A percentile compares a stretch with the other conserved stretches of the same genome.
Conservation (phyloP, 73 alveolate genomes). For the Tetrahymena thermophila region DNA sequence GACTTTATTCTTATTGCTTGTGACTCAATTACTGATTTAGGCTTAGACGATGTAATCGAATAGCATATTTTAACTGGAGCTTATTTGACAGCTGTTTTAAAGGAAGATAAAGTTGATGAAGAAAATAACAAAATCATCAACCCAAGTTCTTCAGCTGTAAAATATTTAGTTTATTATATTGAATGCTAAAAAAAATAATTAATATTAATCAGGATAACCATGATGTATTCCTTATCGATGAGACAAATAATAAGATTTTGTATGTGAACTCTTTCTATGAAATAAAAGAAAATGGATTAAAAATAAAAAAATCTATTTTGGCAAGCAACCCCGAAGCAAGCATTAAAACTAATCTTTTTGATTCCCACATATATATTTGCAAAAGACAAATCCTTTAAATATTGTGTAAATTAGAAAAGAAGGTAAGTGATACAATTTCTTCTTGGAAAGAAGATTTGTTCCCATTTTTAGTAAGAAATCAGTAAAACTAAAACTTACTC, state of each 20-base stretch:
- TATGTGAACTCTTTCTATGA: background rate
- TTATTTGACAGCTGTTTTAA: background rate
- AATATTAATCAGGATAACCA: background rate
- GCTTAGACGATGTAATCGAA: background rate
- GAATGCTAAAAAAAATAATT: background rate
- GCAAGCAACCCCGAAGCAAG: background rate
- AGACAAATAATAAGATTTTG: background rate
- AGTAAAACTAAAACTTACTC: constrained; percentile 6
- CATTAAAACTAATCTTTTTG: constrained; percentile 28
- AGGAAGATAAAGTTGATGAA: background rate
- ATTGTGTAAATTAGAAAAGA: background rate
- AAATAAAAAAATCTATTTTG: background rate
- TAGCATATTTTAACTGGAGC: background rate
- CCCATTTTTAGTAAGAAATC: constrained; percentile 5
- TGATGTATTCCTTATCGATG: background rate
- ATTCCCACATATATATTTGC: constrained; percentile 31
- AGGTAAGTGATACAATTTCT: background rate
- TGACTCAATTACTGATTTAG: background rate
- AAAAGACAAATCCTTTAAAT: background rate
- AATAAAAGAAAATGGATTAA: background rate
- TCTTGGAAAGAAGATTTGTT: constrained; percentile 15
- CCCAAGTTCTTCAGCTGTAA: background rate
- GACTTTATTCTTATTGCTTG: background rate
- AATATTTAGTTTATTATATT: background rate
- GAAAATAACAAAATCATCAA: background rate